Conservation (phyloP, 768 basidiomycete genomes). For the Macrolepiota fuliginosa region DNA sequence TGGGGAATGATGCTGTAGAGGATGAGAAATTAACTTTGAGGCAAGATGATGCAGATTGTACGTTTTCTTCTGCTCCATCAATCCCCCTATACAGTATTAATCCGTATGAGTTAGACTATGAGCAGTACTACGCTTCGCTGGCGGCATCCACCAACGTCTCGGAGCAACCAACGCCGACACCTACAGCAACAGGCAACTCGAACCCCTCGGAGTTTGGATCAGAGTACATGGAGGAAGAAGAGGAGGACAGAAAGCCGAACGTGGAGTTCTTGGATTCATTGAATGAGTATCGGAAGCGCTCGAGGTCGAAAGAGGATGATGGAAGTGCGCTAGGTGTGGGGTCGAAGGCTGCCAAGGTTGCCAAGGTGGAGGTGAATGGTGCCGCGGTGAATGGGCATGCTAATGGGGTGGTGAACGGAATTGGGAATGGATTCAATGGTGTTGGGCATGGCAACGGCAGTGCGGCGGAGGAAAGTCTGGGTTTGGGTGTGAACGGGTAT, state of each 20-base stretch:
- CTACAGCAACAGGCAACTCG: constrained; percentile 42
- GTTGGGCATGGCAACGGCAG: constrained; percentile 16
- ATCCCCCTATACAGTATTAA: not conserved
- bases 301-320: constrained; percentile 58
- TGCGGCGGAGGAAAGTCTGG: too few species aligned
- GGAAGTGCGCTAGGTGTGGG: not conserved
- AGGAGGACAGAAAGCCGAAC: constrained; percentile 67
- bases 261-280: constrained; percentile 66
- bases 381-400: constrained; percentile 10
- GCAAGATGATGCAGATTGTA: constrained; percentile 64
- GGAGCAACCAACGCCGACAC: constrained; percentile 59
- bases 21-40: constrained; percentile 44
- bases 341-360: constrained; percentile 34
- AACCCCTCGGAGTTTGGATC: constrained; percentile 47
- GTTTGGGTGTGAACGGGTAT: constrained; percentile 22
- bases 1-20: constrained; percentile 18
- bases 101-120: constrained; percentile 52
- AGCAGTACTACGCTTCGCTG: constrained; percentile 79
- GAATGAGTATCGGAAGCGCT: constrained; percentile 74
- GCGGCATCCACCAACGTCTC: constrained; percentile 59
- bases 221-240: constrained; percentile 42
- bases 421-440: constrained; percentile 14
- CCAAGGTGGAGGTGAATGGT: constrained; percentile 29
- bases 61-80: constrained; percentile 23
- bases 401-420: constrained; percentile 8